These are phyloP conservation scores for Flaveria linearis DNA, from an alignment of 129 eudicot genomes.

Conservation along the genomic window DNA sequence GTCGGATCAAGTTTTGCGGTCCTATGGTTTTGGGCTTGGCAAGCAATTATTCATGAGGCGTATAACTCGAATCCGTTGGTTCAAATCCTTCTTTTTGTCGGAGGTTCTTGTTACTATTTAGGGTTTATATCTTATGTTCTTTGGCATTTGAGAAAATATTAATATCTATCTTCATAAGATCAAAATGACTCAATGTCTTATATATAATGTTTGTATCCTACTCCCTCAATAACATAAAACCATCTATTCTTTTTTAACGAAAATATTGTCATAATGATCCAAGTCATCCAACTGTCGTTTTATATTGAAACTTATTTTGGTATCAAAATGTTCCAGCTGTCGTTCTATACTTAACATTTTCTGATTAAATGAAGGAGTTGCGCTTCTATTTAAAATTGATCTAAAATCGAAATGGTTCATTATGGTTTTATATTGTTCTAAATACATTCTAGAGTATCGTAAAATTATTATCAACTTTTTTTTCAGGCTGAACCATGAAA, in stretches of 20 bases:
- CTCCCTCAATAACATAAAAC: not conserved
- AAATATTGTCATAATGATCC: not conserved
- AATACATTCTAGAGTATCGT: too few species aligned
- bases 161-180: not conserved
- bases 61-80: constrained; percentile 56
- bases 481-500: too few species aligned
- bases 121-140: constrained; percentile 40
- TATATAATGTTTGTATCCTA: not conserved
- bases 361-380: too few species aligned
- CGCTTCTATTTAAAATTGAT: too few species aligned
- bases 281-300: too few species aligned
- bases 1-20: constrained; percentile 55
- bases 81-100: constrained; percentile 44
- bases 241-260: not conserved
- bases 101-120: constrained; percentile 37
- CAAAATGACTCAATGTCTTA: not conserved
- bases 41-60: constrained; percentile 41
- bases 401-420: too few species aligned
- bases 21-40: constrained; percentile 83
- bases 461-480: too few species aligned
- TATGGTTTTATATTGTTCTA: too few species aligned
- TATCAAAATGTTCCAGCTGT: too few species aligned
- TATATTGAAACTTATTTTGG: too few species aligned
- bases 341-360: too few species aligned
- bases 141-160: constrained; percentile 43